A percentile compares a stretch with the other conserved stretches of the same genome.
Conservation (phyloP, 2,329 filamentous ascomycete genomes). For the Trichoderma endophyticum region DNA sequence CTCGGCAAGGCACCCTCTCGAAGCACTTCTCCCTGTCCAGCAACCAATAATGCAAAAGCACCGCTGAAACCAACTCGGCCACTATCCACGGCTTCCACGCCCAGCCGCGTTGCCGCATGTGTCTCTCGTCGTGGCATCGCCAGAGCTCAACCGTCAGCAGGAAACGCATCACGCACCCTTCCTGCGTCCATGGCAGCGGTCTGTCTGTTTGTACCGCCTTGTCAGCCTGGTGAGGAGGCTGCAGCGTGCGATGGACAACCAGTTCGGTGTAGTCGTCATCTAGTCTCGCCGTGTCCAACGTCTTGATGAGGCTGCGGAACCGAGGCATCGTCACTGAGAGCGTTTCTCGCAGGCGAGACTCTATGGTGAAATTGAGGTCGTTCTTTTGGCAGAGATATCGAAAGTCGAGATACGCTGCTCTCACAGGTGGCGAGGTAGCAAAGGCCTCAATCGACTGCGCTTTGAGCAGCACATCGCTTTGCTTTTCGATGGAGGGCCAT, state of each 20-base stretch:
- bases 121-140: conserved; percentile 20
- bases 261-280: not conserved
- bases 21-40: conserved; percentile 25
- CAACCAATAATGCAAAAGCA: conserved; percentile 22
- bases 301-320: not conserved
- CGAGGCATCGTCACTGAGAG: not conserved
- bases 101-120: conserved; percentile 26
- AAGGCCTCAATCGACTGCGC: conserved; percentile 24
- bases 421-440: conserved; percentile 27
- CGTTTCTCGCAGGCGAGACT: not conserved
- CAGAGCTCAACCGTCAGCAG: conserved; percentile 28
- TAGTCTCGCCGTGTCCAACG: not conserved
- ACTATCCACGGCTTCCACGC: conserved; percentile 19
- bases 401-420: conserved; percentile 26
- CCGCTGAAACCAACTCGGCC: conserved; percentile 24
- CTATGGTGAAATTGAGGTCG: not conserved
- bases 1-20: not conserved
- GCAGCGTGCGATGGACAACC: not conserved
- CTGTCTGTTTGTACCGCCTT: not conserved
- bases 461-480: conserved; percentile 19
- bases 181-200: not conserved
- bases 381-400: not conserved
- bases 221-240: not conserved
- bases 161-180: conserved; percentile 24
- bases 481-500: conserved; percentile 1